These are phyloP conservation scores for Cyclospora cayetanensis DNA, from an alignment of 169 alveolate species.

Conservation along the genomic window DNA sequence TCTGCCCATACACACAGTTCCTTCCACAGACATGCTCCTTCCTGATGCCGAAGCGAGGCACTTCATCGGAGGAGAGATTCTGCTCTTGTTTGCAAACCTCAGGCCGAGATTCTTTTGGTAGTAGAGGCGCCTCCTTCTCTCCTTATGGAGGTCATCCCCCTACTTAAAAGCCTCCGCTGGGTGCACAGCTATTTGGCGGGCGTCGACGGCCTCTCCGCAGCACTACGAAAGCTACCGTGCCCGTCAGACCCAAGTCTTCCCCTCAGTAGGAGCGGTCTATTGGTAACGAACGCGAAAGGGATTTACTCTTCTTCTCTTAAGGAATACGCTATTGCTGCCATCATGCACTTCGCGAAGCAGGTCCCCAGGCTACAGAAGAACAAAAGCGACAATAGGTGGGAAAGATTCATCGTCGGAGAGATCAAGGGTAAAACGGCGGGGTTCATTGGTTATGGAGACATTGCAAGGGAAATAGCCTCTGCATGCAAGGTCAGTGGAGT, in stretches of 20 bases:
- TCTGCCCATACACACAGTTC: no score
- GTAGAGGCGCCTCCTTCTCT: slow-evolving; percentile 4
- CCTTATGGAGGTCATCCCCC: background rate
- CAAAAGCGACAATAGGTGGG: slow-evolving; percentile 62
- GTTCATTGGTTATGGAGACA: slow-evolving; percentile 80
- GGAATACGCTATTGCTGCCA: slow-evolving; percentile 75
- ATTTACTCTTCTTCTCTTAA: slow-evolving; percentile 73
- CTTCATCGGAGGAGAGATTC: no score
- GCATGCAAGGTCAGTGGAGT: slow-evolving; percentile 50
- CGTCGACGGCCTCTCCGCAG: slow-evolving; percentile 16
- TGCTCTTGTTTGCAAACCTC: no score
- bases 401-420: slow-evolving; percentile 69
- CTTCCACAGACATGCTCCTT: no score
- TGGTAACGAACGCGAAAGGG: slow-evolving; percentile 76
- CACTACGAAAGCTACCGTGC: background rate
- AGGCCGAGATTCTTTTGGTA: slow-evolving; percentile 9
- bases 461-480: slow-evolving; percentile 72
- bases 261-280: slow-evolving; percentile 6
- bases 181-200: slow-evolving; percentile 67
- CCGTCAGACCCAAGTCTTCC: background rate
- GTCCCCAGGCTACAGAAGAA: slow-evolving; percentile 35
- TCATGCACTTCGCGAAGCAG: slow-evolving; percentile 75
- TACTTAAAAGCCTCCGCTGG: slow-evolving; percentile 33
- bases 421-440: slow-evolving; percentile 75
- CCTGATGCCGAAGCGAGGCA: no score